phyloP scores from a whole-genome alignment of 192 early-diverging fungal species.

The Coemansia sp. region DNA sequence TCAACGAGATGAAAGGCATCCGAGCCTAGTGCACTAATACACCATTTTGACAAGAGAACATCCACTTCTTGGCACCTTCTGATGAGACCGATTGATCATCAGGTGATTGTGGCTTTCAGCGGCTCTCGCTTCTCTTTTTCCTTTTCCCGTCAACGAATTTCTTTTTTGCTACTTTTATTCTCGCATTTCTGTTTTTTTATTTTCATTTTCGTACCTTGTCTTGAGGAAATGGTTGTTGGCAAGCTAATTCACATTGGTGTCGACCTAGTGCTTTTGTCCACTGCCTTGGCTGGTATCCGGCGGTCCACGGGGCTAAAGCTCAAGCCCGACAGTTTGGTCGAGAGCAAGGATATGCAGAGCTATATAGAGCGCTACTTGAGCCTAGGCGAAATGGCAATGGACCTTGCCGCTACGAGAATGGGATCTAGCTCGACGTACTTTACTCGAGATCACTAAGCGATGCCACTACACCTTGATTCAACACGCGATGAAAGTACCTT shows the following conservation, averaged over 20 bases:
- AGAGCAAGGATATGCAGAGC: constrained; percentile 34
- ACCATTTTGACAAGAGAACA: too few relatives aligned
- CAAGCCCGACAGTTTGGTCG: constrained; percentile 32
- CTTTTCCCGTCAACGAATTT: neutral
- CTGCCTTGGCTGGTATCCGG: constrained; percentile 47
- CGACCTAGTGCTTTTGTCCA: constrained; percentile 45
- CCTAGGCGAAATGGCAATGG: constrained; percentile 38
- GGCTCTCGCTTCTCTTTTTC: neutral
- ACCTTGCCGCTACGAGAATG: constrained; percentile 30
- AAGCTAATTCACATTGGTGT: constrained; percentile 41
- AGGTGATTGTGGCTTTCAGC: neutral
- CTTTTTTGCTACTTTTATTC: neutral
- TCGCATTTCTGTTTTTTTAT: neutral
- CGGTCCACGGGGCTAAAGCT: constrained; percentile 40
- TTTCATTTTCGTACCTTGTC: neutral
- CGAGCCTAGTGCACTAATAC: neutral
- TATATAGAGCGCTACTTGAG: constrained; percentile 40
- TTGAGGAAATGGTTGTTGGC: constrained; percentile 29
- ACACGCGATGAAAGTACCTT: neutral
- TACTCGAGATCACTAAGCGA: constrained; percentile 9
- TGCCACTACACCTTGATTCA: neutral
- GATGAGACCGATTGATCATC: constrained; percentile 3
- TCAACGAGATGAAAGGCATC: constrained; percentile 54
- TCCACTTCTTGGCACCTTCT: neutral
- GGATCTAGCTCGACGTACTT: constrained; percentile 27